Evolutionary conservation across 495 filamentous ascomycete species (phyloP).

Genomic region (Chaetomidium leptoderma): DNA sequence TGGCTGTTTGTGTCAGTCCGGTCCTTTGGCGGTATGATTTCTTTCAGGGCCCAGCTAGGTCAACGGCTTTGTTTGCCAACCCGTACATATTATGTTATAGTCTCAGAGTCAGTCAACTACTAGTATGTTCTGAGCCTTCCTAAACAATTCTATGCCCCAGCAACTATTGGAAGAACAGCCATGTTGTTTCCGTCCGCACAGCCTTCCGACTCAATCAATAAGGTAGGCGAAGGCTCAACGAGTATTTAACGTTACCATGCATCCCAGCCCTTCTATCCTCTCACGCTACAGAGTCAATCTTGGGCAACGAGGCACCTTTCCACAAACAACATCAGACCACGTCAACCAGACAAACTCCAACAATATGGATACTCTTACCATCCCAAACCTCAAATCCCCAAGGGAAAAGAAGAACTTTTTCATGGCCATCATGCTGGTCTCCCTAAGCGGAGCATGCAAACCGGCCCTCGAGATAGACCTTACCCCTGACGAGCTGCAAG

Average conservation of each 20-base stretch:
- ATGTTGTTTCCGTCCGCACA: no score
- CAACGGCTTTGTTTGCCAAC: background rate
- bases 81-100: no score
- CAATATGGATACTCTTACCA: background rate
- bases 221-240: no score
- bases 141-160: no score
- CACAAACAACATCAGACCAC: no score
- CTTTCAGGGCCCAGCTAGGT: background rate
- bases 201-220: no score
- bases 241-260: background rate
- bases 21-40: background rate
- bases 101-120: no score
- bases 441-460: background rate
- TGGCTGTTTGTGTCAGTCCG: background rate
- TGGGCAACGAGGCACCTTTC: no score
- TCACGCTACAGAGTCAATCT: background rate
- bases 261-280: background rate
- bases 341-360: background rate
- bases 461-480: background rate
- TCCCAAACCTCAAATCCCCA: background rate
- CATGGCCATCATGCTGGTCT: background rate
- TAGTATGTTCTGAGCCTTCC: no score
- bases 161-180: no score
- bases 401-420: background rate
- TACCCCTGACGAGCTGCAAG: background rate